A percentile compares a stretch with the other conserved stretches of the same genome.
Evolutionary conservation across 139 green algal genomes (phyloP).

Genomic region (Choricystis sp.): DNA sequence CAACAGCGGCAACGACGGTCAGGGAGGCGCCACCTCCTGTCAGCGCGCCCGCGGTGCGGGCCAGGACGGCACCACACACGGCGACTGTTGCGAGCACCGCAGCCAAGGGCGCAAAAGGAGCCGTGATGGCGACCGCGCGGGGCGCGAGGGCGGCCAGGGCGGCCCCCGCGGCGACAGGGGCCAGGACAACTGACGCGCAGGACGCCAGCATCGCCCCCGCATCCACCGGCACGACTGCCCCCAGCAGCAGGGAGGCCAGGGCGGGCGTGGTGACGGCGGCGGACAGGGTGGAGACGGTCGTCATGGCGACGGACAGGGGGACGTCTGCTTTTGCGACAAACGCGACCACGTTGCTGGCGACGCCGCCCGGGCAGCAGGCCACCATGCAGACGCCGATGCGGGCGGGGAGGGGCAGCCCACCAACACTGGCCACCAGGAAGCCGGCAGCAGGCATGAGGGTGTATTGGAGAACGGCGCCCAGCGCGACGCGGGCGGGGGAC

Average conservation of each 20-base stretch:
- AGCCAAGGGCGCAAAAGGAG: neutral
- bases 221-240: slow-evolving; percentile 50
- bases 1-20: slow-evolving; percentile 6
- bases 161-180: slow-evolving; percentile 17
- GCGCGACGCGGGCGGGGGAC: slow-evolving; percentile 21
- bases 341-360: slow-evolving; percentile 59
- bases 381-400: slow-evolving; percentile 37
- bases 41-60: neutral
- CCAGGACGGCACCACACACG: neutral
- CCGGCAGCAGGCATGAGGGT: slow-evolving; percentile 57
- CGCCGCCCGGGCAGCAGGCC: slow-evolving; percentile 38
- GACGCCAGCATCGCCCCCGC: slow-evolving; percentile 35
- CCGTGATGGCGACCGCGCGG: neutral
- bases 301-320: slow-evolving; percentile 26
- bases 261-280: slow-evolving; percentile 48
- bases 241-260: slow-evolving; percentile 46
- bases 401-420: slow-evolving; percentile 12
- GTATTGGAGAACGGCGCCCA: slow-evolving; percentile 51
- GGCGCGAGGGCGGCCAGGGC: neutral
- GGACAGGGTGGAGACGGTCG: slow-evolving; percentile 29
- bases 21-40: slow-evolving; percentile 17
- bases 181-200: slow-evolving; percentile 13
- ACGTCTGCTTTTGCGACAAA: slow-evolving; percentile 44
- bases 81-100: neutral
- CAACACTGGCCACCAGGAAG: slow-evolving; percentile 23